phyloP scores from a whole-genome alignment of 106 monocot genomes.

The Ottelia alismoides region DNA sequence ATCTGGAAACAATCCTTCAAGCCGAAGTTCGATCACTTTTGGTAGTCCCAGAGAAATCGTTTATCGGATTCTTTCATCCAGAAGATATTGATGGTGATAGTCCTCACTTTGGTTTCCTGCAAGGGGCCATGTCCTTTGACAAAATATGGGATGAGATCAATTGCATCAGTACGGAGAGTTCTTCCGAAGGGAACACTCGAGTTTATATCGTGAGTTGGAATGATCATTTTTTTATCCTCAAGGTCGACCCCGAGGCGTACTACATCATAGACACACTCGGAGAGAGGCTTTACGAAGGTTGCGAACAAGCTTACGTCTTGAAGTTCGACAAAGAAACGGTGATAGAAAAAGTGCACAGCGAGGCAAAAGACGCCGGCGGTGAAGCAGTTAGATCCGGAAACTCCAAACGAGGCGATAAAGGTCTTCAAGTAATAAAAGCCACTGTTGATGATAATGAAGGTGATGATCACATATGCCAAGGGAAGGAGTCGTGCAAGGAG shows the following conservation, averaged over 20 bases:
- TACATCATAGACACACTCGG: constrained; percentile 64
- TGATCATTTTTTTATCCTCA: constrained; percentile 64
- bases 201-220: constrained; percentile 66
- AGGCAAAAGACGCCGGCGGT: background rate
- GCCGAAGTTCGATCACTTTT: constrained; percentile 30
- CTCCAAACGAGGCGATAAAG: too few relatives aligned
- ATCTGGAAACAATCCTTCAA: constrained; percentile 48
- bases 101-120: constrained; percentile 18
- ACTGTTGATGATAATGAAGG: background rate
- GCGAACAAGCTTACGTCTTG: constrained; percentile 51
- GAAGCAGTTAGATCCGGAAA: too few relatives aligned
- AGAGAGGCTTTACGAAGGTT: constrained; percentile 52
- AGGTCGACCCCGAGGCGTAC: constrained; percentile 28
- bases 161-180: too few relatives aligned
- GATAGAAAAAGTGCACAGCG: background rate
- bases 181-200: too few relatives aligned
- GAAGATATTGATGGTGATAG: constrained; percentile 17
- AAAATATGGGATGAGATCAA: constrained; percentile 43
- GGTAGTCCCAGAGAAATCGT: constrained; percentile 19
- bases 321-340: constrained; percentile 26
- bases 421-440: constrained; percentile 4
- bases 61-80: constrained; percentile 36
- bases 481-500: constrained; percentile 60
- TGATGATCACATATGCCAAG: constrained; percentile 25
- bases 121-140: constrained; percentile 47